Evolutionary conservation across 1,139 yeast species (phyloP).

Genomic region (Suhomyces anneliseae): DNA sequence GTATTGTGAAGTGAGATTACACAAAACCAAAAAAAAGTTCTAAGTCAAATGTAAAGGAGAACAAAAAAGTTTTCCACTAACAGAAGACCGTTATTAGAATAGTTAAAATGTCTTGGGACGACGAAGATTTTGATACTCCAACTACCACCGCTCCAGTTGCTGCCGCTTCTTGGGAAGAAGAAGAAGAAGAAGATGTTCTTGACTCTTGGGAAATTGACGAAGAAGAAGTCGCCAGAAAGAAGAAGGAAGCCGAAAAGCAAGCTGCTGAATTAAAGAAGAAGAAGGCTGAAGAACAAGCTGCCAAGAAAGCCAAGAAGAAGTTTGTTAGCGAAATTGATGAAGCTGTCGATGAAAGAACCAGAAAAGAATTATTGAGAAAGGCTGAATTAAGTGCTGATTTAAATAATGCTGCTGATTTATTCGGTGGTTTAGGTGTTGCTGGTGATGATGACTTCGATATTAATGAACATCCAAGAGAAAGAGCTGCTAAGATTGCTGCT

Average conservation of each 20-base stretch:
- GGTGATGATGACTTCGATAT: slow-evolving; percentile 45
- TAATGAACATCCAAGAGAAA: slow-evolving; percentile 66
- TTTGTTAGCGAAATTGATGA: slow-evolving; percentile 51
- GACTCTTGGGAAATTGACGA: slow-evolving; percentile 87
- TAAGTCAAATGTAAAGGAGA: not conserved
- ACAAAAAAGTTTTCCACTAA: slow-evolving; percentile 7
- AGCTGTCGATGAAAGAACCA: slow-evolving; percentile 58
- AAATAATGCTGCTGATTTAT: slow-evolving; percentile 88
- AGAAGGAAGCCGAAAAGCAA: slow-evolving; percentile 41
- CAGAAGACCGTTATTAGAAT: slow-evolving; percentile 1
- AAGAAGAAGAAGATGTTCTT: slow-evolving; percentile 66
- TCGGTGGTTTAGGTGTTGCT: slow-evolving; percentile 79
- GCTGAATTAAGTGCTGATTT: slow-evolving; percentile 85
- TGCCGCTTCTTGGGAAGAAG: slow-evolving; percentile 78
- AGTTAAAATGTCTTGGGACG: slow-evolving; percentile 61
- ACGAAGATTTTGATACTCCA: slow-evolving; percentile 84
- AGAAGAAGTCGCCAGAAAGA: slow-evolving; percentile 56
- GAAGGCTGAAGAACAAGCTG: slow-evolving; percentile 35
- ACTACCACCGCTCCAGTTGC: slow-evolving; percentile 36
- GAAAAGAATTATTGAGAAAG: slow-evolving; percentile 69
- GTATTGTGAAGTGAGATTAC: slow-evolving; percentile 2
- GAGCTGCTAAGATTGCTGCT: slow-evolving; percentile 50
- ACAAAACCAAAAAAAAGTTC: slow-evolving; percentile 2
- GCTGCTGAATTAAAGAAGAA: slow-evolving; percentile 45
- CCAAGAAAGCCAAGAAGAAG: slow-evolving; percentile 25